Conservation (phyloP, 2,329 filamentous ascomycete genomes). For the Berkeleyomyces basicola region DNA sequence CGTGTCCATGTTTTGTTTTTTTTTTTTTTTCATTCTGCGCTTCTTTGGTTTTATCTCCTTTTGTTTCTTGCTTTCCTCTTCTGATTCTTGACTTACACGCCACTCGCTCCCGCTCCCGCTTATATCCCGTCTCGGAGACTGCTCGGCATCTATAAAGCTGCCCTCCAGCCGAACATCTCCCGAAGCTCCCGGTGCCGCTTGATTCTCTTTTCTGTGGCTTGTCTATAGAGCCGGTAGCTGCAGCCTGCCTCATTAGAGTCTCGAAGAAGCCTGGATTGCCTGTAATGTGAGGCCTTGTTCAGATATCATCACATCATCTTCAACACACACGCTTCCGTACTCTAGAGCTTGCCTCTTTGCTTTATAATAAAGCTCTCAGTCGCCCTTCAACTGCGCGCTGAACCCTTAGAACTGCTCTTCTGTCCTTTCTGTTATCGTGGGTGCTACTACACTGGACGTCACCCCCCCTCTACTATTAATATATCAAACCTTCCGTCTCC, state of each 20-base stretch:
- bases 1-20: not conserved
- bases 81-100: not conserved
- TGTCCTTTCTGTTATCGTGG: too few species aligned
- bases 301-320: not conserved
- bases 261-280: not conserved
- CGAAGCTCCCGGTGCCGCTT: not conserved
- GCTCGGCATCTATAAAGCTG: not conserved
- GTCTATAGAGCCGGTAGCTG: not conserved
- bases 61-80: not conserved
- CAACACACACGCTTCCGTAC: not conserved
- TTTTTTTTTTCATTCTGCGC: not conserved
- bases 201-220: not conserved
- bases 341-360: not conserved
- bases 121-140: not conserved
- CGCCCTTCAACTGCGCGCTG: not conserved
- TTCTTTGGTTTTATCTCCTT: not conserved
- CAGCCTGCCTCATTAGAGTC: not conserved
- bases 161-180: not conserved
- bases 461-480: not conserved
- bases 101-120: not conserved
- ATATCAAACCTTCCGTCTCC: not conserved
- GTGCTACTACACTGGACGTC: not conserved
- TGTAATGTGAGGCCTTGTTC: not conserved
- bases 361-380: not conserved
- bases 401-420: too few species aligned